Conservation (phyloP, 768 basidiomycete genomes). For the Boletus pseudo-olivaceus region DNA sequence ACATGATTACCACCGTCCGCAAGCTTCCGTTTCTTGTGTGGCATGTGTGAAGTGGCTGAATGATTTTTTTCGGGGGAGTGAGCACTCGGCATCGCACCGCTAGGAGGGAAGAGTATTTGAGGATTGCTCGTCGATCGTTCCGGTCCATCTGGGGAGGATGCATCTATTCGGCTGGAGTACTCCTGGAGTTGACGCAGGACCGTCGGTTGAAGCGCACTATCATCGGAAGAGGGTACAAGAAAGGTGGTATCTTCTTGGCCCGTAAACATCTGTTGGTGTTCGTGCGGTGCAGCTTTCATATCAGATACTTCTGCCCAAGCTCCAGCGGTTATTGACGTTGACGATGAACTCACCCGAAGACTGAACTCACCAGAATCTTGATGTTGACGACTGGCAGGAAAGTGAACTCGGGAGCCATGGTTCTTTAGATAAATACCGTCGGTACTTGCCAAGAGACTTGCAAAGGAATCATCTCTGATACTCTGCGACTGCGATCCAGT, state of each 20-base stretch:
- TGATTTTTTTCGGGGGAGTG: background rate
- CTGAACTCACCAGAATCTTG: slow-evolving; percentile 9
- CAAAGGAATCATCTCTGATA: slow-evolving; percentile 22
- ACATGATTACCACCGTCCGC: slow-evolving; percentile 3
- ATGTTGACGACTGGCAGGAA: background rate
- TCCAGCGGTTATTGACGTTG: background rate
- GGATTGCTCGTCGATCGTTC: slow-evolving; percentile 1
- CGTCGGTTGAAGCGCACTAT: slow-evolving; percentile 3
- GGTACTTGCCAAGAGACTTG: slow-evolving; percentile 7
- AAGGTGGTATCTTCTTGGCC: slow-evolving; percentile 11
- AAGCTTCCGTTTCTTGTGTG: slow-evolving; percentile 11
- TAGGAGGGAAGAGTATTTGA: background rate
- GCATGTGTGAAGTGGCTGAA: background rate
- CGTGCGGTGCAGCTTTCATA: background rate
- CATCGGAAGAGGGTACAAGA: slow-evolving; percentile 1
- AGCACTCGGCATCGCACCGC: background rate
- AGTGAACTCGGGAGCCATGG: background rate
- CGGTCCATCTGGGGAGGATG: background rate
- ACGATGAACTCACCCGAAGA: slow-evolving; percentile 23
- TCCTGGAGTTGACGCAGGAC: slow-evolving; percentile 16
- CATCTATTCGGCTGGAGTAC: slow-evolving; percentile 9
- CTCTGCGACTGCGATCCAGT: slow-evolving; percentile 35
- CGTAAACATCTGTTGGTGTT: background rate
- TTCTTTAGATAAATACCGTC: slow-evolving; percentile 19
- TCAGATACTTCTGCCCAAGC: background rate